Evolutionary conservation across 2,329 filamentous ascomycete genomes (phyloP).

Genomic region (Fusarium marasasianum): DNA sequence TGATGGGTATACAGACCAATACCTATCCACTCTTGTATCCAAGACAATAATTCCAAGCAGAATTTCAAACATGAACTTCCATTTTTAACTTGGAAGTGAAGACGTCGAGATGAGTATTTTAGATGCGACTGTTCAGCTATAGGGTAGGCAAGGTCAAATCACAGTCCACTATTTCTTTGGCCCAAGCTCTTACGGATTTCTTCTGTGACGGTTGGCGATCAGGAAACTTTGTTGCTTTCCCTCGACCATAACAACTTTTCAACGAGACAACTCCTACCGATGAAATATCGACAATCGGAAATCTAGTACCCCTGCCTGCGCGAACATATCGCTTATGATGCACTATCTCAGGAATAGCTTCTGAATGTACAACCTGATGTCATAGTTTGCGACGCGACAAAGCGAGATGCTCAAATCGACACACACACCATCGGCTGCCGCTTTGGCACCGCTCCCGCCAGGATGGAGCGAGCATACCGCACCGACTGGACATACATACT

Average conservation of each 20-base stretch:
- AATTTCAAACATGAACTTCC: not conserved
- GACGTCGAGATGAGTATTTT: not conserved
- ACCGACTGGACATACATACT: conserved; percentile 87
- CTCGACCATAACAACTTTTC: not conserved
- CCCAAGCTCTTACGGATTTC: conserved; percentile 24
- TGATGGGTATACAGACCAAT: too few species aligned
- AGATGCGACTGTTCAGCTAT: not conserved
- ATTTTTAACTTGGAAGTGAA: not conserved
- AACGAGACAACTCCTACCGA: not conserved
- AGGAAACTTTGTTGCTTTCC: not conserved
- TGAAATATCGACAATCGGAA: not conserved
- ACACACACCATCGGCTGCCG: conserved; percentile 66
- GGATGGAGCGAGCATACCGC: conserved; percentile 96
- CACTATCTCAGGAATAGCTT: too few species aligned
- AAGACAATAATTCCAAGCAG: not conserved
- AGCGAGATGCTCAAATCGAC: conserved; percentile 77
- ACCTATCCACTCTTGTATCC: not conserved
- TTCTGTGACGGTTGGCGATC: not conserved
- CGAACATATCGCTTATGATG: not conserved
- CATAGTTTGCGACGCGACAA: conserved; percentile 13
- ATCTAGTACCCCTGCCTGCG: too few species aligned
- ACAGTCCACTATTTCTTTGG: conserved; percentile 8
- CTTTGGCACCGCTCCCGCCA: conserved; percentile 70
- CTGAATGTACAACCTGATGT: conserved; percentile 8
- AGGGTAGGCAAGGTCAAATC: conserved; percentile 7